Evolutionary conservation across 257 asterid species (phyloP), one percentile per base, ranked within the genome.

Genomic region (Knoxia roxburghii): DNA sequence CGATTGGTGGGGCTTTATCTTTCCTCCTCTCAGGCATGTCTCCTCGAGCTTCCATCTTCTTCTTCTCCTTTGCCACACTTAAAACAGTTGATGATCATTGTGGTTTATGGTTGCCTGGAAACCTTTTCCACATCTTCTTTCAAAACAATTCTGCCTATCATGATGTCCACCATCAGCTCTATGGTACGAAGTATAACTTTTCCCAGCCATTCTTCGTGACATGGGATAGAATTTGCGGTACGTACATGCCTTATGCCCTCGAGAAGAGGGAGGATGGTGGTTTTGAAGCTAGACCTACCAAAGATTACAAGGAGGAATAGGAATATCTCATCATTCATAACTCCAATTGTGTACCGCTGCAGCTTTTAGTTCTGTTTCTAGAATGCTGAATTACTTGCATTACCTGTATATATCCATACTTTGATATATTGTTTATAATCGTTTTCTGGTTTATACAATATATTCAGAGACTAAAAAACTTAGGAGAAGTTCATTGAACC

Each of bases 81-180:
- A 93, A 93, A 74, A 93, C 96, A 1, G 97, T 90, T 20, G 96
- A 93, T 48, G 98, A 90, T 41, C 97, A 89, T 70, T 89, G 98
- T 35, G 98, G 97, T 53, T 77, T 92, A 26, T 89, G 97, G 97
- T 82, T 92, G 35, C 97, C 97, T 1, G 93, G 96, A 56, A 92
- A 92, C 66, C 88, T 85, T 21, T 89, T 89, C 75, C 97, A 92
- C 57, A 29, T 81, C 37, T 60, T 89, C 72, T 92, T 92, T 37
- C 71, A 81, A 50, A 92, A 92, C 69, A 92, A 92, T 77, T 87
- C 97, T 0, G 97, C 98, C 0, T 92, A 92, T 69, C 98, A 89
- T 48, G 97, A 92, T 50, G 76, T 92, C 64, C 98, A 92, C 72
- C 98, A 92, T 76, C 96, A 92, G 79, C 93, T 87, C 48, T 83